Conservation (phyloP, 2,329 filamentous ascomycete species). For the Cadophora sp. region DNA sequence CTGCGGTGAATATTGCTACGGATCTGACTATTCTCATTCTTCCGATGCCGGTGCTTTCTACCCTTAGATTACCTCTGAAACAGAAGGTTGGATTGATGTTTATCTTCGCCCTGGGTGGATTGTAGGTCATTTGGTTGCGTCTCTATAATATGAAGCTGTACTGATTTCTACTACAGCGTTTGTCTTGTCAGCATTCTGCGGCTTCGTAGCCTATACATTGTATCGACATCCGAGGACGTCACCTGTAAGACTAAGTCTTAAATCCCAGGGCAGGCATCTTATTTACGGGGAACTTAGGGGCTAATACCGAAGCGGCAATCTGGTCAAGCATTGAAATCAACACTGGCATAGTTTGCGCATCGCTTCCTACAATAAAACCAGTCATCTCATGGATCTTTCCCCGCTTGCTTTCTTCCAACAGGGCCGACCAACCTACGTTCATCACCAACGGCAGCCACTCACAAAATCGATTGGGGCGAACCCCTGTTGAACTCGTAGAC, state of each 20-base stretch:
- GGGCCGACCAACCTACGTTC: neutral
- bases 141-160: neutral
- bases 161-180: conserved; percentile 7
- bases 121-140: neutral
- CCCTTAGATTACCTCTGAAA: conserved; percentile 12
- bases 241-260: conserved; percentile 6
- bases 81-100: conserved; percentile 15
- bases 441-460: neutral
- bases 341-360: conserved; percentile 55
- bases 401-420: conserved; percentile 9
- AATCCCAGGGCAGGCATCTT: conserved; percentile 1
- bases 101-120: conserved; percentile 4
- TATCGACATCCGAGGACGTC: neutral
- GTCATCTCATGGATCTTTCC: conserved; percentile 45
- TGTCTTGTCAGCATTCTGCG: neutral
- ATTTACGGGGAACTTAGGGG: conserved; percentile 11
- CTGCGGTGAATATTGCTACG: conserved; percentile 9
- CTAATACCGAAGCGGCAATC: conserved; percentile 36
- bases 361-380: conserved; percentile 69
- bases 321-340: conserved; percentile 44
- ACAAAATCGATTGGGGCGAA: neutral
- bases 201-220: neutral
- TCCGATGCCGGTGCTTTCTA: conserved; percentile 15
- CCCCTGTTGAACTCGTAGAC: neutral
- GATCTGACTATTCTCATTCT: conserved; percentile 17